Conservation (phyloP, 208 protist genomes). For the Acanthamoeba divionensis region DNA sequence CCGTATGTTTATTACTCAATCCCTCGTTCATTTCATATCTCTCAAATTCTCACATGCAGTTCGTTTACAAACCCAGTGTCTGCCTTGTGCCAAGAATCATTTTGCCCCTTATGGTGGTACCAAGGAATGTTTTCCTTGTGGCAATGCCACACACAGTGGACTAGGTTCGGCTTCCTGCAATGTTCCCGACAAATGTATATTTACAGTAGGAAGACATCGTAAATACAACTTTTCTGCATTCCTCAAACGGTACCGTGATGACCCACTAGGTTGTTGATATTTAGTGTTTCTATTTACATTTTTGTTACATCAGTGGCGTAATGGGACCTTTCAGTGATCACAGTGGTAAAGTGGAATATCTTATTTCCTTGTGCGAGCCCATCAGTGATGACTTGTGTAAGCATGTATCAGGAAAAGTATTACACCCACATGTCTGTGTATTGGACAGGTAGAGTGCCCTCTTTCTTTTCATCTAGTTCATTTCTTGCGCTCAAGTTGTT, state of each 20-base stretch:
- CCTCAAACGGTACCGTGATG: neutral
- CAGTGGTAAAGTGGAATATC: neutral
- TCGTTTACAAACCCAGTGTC: neutral
- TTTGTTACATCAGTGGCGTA: neutral
- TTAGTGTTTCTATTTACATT: neutral
- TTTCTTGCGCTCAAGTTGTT: neutral
- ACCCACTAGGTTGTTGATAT: neutral
- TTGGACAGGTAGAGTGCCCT: too few species aligned
- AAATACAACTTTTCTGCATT: neutral
- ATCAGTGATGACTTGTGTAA: too few species aligned
- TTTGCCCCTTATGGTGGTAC: neutral
- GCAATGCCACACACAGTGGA: neutral
- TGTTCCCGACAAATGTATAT: neutral
- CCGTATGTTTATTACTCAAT: neutral
- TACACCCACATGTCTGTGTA: too few species aligned
- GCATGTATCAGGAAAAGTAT: neutral
- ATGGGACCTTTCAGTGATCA: neutral
- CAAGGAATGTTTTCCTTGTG: neutral
- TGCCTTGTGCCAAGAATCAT: neutral
- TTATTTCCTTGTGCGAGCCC: slow-evolving; percentile 28
- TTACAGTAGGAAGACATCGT: neutral
- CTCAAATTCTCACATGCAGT: neutral
- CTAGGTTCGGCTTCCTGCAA: neutral
- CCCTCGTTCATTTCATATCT: neutral
- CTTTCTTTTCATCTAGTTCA: too few species aligned